Evolutionary conservation across 148 eudicot species (phyloP), one percentile per base, ranked within the genome.

Genomic region (Talinum fruticosum): DNA sequence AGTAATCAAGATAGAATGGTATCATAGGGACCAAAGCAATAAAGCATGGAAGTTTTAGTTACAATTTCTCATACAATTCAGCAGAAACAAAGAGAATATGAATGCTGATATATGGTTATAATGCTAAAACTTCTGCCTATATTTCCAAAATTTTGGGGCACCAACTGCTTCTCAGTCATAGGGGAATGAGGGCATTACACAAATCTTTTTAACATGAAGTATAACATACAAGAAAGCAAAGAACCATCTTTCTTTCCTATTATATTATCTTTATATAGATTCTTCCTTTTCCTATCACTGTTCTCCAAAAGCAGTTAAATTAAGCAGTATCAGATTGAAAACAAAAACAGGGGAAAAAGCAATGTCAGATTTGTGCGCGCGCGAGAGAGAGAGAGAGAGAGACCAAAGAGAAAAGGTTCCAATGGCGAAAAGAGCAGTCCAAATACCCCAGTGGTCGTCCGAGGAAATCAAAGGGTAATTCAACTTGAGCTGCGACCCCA

Each of bases 371-470:
- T 18, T 10, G 35, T 12, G 34, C 1, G n/a, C 18, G 35, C 21
- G 49, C 10, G 38, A 49, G n/a, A 38, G 71, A 15, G 32, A 28
- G 1, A n/a, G 29, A 61, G 33, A 29, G 38, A 18, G 24, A 45
- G 88, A 93, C 97, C 98, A 93, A 77, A 88, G 81, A 72, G 97
- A 94, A 66, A 93, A 89, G 45, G 97, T 90, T 37, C 88, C 98
- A 37, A 86, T 80, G 75, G 94, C 83, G 66, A 93, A 84, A 64
- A 93, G 97, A 67, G 87, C 89, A 59, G 97, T 84, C 97, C 94
- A 93, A 30, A 83, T 85, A 81, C 94, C 97, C 98, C 97, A 93
- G 5, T 87, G 87, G 69, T 93, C 98, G 7, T 85, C 79, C 15
- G 97, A 84, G 71, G 94, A 91, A 74, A 93, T 88, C 23, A 93